Conservation (phyloP, 306 rosid genomes). For the Myrica gale region DNA sequence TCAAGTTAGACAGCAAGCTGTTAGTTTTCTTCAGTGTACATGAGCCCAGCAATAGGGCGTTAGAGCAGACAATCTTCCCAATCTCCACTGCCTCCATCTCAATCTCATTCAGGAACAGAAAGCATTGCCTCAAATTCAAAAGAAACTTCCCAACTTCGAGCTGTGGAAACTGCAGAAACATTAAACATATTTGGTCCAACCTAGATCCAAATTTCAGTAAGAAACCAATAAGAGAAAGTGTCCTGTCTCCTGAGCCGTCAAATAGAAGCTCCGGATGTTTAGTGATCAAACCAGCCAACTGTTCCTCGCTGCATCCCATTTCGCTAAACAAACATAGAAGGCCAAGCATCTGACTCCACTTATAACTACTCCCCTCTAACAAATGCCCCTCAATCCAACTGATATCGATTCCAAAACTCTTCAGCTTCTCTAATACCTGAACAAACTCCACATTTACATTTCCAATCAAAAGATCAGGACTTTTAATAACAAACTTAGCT, state of each 20-base stretch:
- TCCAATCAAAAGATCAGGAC: conserved; percentile 67
- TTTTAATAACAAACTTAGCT: conserved; percentile 36
- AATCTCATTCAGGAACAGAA: conserved; percentile 47
- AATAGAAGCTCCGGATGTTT: conserved; percentile 50
- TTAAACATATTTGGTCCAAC: conserved; percentile 35
- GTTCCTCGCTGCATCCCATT: conserved; percentile 40
- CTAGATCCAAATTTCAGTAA: conserved; percentile 59
- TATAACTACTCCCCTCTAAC: conserved; percentile 39
- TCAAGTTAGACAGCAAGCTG: conserved; percentile 48
- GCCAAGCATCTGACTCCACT: conserved; percentile 57
- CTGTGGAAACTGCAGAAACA: conserved; percentile 59
- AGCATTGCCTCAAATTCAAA: conserved; percentile 52
- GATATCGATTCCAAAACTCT: conserved; percentile 41
- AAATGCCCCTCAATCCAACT: conserved; percentile 49
- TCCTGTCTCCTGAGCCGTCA: conserved; percentile 59
- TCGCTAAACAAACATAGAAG: conserved; percentile 44
- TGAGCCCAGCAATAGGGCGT: conserved; percentile 52
- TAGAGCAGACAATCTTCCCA: conserved; percentile 49
- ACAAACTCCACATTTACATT: conserved; percentile 43
- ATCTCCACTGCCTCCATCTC: conserved; percentile 58
- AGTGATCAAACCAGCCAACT: conserved; percentile 38
- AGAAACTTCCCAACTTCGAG: conserved; percentile 43
- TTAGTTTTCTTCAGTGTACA: conserved; percentile 48
- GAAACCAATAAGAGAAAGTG: conserved; percentile 51
- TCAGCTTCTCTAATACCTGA: conserved; percentile 49